phyloP scores from a whole-genome alignment of 2,329 filamentous ascomycete genomes.

The Penicillium sp. region DNA sequence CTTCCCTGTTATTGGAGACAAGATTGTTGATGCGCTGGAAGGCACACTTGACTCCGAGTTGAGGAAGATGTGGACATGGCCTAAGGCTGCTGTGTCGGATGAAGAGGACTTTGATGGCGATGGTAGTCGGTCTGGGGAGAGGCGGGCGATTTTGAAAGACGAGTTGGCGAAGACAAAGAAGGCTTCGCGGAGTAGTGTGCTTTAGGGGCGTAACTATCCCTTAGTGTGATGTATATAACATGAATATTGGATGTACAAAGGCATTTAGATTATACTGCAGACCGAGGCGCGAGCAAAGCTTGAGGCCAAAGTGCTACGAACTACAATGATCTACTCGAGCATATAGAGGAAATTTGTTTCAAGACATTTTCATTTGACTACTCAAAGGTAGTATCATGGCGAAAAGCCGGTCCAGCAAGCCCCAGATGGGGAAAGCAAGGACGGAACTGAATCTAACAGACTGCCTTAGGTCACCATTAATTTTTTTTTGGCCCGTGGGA shows the following conservation, averaged over 20 bases:
- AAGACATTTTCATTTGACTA: conserved; percentile 13
- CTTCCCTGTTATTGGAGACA: conserved; percentile 53
- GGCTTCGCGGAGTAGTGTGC: conserved; percentile 19
- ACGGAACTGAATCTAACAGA: conserved; percentile 15
- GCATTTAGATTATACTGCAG: neutral
- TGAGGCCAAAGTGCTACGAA: neutral
- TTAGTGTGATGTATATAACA: neutral
- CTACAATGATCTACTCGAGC: neutral
- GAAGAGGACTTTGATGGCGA: conserved; percentile 33
- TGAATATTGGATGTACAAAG: neutral
- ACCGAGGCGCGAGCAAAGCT: neutral
- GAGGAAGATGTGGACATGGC: conserved; percentile 45
- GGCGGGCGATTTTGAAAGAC: conserved; percentile 37
- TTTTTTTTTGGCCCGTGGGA: conserved; percentile 24
- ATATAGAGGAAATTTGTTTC: neutral
- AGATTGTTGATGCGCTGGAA: conserved; percentile 49
- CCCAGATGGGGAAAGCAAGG: conserved; percentile 8
- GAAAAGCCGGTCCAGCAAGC: conserved; percentile 15
- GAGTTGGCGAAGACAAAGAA: conserved; percentile 38
- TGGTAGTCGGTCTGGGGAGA: conserved; percentile 38
- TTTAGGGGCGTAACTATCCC: conserved; percentile 14
- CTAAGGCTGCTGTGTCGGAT: conserved; percentile 18
- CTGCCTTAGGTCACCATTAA: conserved; percentile 10
- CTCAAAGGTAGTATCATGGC: conserved; percentile 16
- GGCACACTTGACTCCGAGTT: conserved; percentile 44